phyloP scores from a whole-genome alignment of 208 protist genomes.

The Borovskyia barvae region DNA sequence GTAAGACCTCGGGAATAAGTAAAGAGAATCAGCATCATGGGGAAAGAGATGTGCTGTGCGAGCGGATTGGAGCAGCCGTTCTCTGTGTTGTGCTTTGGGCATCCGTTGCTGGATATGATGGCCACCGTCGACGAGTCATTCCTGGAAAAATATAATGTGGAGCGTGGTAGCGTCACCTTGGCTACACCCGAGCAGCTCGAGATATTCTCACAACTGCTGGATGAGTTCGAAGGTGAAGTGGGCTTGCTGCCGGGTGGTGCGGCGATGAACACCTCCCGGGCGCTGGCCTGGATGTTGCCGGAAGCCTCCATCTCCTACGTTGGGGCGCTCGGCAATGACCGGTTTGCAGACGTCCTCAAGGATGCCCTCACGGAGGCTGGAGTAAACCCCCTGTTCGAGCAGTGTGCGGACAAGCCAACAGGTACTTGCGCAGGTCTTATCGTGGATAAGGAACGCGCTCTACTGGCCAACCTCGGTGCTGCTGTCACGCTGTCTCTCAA shows the following conservation, averaged over 20 bases:
- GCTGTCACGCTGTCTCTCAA: conserved; percentile 86
- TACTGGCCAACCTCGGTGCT: conserved; percentile 95
- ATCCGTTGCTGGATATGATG: conserved; percentile 98
- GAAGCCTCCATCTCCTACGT: conserved; percentile 46
- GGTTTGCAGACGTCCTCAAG: conserved; percentile 79
- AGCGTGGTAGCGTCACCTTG: conserved; percentile 88
- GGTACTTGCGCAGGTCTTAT: conserved; percentile 97
- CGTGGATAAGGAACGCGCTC: conserved; percentile 84
- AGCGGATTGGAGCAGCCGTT: not conserved
- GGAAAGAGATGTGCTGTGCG: not conserved
- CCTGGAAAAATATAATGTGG: conserved; percentile 79
- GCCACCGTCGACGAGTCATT: conserved; percentile 81
- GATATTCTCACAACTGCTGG: conserved; percentile 79
- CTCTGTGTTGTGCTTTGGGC: conserved; percentile 67
- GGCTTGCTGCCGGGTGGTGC: conserved; percentile 96
- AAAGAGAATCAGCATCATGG: conserved; percentile 7
- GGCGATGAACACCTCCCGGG: conserved; percentile 96
- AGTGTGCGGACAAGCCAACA: conserved; percentile 67
- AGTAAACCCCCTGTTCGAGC: conserved; percentile 71
- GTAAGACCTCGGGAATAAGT: too few relatives aligned
- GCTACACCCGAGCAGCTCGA: conserved; percentile 90
- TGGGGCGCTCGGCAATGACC: conserved; percentile 94
- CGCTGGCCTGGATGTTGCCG: conserved; percentile 77
- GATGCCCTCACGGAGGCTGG: conserved; percentile 62
- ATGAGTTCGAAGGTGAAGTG: conserved; percentile 49